These are phyloP conservation scores for Dalbergia cultrata DNA, from an alignment of 306 rosid genomes.

Conservation along the genomic window DNA sequence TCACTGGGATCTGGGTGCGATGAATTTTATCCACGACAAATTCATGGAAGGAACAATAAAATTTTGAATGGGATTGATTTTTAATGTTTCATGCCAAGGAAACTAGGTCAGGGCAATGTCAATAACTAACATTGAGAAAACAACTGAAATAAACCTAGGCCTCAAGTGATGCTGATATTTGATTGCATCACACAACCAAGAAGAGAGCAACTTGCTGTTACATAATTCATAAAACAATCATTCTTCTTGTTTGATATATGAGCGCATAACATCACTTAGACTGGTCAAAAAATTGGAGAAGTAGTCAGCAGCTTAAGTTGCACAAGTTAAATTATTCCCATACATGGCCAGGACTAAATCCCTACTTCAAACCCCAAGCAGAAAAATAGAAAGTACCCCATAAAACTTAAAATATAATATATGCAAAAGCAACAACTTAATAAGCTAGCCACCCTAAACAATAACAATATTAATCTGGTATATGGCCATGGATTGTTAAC, in stretches of 20 bases:
- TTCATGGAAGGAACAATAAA: not conserved
- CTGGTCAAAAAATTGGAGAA: constrained; percentile 2
- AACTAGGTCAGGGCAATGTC: not conserved
- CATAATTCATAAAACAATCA: constrained; percentile 1
- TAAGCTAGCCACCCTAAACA: not conserved
- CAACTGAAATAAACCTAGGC: not conserved
- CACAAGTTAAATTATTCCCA: not conserved
- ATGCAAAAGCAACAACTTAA: not conserved
- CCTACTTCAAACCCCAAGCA: constrained; percentile 11
- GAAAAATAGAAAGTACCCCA: not conserved
- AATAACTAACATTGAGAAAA: constrained; percentile 14
- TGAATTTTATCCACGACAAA: not conserved
- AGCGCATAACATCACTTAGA: constrained; percentile 8
- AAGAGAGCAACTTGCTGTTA: not conserved
- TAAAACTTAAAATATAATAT: not conserved
- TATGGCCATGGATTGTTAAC: constrained; percentile 8
- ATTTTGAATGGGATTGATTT: constrained; percentile 20
- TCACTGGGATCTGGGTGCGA: not conserved
- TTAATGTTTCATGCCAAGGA: not conserved
- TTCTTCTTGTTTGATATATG: not conserved
- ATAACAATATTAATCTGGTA: not conserved
- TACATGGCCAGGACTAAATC: constrained; percentile 6
- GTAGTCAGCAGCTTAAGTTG: not conserved
- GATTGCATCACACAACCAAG: not conserved
- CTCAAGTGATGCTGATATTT: not conserved